These are phyloP conservation scores for Ophiostoma montium DNA, from an alignment of 2,329 filamentous ascomycete species.

Conservation along the genomic window DNA sequence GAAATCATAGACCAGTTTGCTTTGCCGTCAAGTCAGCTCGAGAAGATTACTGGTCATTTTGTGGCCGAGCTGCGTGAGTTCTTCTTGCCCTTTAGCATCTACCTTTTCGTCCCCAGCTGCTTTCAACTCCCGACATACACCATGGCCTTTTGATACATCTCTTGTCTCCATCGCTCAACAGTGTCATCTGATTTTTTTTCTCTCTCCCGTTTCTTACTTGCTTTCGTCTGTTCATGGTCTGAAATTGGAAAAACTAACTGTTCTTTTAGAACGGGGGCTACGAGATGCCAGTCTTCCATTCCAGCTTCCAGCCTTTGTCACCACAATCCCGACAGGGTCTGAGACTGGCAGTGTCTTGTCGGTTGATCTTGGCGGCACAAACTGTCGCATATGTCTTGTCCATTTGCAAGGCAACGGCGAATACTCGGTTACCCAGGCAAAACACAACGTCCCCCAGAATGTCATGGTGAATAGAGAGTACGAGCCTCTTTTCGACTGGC, in stretches of 20 bases:
- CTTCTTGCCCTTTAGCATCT: neutral
- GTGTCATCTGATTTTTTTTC: neutral
- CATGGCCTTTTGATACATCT: neutral
- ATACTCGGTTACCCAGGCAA: conserved; percentile 82
- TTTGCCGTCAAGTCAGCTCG: neutral
- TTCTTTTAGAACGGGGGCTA: neutral
- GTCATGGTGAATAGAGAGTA: conserved; percentile 80
- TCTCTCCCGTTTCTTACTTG: neutral
- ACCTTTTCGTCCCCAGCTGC: neutral
- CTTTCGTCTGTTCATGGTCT: too few relatives aligned
- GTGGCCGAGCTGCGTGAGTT: neutral
- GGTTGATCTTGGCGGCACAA: conserved; percentile 89
- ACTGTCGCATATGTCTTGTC: conserved; percentile 93
- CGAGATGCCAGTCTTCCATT: neutral
- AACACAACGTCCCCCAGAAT: conserved; percentile 76
- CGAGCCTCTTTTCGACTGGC: conserved; percentile 75
- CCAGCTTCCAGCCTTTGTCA: conserved; percentile 94
- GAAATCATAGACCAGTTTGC: neutral
- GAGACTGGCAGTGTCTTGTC: conserved; percentile 94
- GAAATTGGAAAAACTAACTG: neutral
- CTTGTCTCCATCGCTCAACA: too few relatives aligned
- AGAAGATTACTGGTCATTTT: neutral
- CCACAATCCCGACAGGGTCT: conserved; percentile 83
- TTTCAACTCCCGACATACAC: neutral
- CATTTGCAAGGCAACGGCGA: conserved; percentile 84